These are phyloP conservation scores for Bothriochloa decipiens DNA, from an alignment of 176 grass and related monocot genomes.

Conservation along the genomic window DNA sequence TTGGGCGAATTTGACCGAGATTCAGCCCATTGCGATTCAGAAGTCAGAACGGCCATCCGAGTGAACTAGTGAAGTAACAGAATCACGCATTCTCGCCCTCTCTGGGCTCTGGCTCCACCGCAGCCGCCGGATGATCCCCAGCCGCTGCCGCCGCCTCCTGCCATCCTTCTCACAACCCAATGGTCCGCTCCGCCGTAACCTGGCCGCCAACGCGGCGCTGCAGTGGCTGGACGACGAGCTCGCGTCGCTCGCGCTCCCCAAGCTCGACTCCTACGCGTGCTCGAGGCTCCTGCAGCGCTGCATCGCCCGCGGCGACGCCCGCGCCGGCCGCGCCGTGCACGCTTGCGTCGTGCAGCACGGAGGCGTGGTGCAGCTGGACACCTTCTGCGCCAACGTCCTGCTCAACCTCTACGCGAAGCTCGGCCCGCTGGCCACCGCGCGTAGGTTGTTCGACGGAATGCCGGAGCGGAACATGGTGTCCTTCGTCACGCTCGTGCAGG, in stretches of 20 bases:
- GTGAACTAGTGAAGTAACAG: no score
- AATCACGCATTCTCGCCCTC: no score
- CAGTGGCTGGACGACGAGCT: conserved; percentile 55
- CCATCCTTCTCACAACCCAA: not conserved
- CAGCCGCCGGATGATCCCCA: conserved; percentile 12
- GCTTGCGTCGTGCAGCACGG: conserved; percentile 30
- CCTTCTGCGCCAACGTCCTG: conserved; percentile 47
- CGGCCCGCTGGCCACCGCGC: not conserved
- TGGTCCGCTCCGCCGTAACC: not conserved
- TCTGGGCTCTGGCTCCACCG: not conserved
- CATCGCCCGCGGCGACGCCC: conserved; percentile 27
- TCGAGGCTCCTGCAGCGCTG: conserved; percentile 48
- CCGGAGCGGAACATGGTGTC: conserved; percentile 45
- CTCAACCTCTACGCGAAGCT: conserved; percentile 52
- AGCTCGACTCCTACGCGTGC: conserved; percentile 40
- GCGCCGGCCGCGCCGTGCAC: conserved; percentile 39
- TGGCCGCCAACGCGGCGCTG: conserved; percentile 21
- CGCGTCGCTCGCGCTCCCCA: conserved; percentile 41
- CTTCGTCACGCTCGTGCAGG: conserved; percentile 45
- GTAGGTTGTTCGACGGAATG: conserved; percentile 48
- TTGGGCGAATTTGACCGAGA: no score
- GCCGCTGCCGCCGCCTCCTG: not conserved
- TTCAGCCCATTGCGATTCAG: no score
- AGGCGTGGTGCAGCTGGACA: conserved; percentile 37
- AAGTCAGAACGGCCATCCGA: no score